Evolutionary conservation across 306 rosid species (phyloP).

Genomic region (Vicia sativa): DNA sequence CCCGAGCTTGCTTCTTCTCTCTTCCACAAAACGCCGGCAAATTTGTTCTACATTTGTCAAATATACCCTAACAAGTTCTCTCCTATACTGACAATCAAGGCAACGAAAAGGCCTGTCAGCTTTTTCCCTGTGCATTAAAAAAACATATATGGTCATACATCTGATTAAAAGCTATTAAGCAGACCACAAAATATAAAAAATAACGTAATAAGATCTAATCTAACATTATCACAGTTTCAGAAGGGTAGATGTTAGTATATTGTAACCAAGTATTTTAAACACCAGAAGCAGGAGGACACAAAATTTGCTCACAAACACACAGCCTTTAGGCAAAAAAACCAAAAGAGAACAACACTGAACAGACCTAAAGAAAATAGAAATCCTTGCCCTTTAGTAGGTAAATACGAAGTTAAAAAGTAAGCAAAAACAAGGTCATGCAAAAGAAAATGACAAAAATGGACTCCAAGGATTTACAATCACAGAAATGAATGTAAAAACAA

Average conservation of each 20-base stretch:
- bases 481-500: slow-evolving; percentile 1
- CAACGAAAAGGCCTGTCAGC: slow-evolving; percentile 97
- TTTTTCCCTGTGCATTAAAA: slow-evolving; percentile 77
- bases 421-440: slow-evolving; percentile 19
- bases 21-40: slow-evolving; percentile 98
- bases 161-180: slow-evolving; percentile 14
- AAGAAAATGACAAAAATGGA: slow-evolving; percentile 8
- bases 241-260: neutral
- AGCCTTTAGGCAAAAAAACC: slow-evolving; percentile 24
- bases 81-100: slow-evolving; percentile 98
- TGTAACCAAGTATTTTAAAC: slow-evolving; percentile 7
- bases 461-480: slow-evolving; percentile 24
- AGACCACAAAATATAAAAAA: slow-evolving; percentile 8
- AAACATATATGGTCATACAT: slow-evolving; percentile 36
- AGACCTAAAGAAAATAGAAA: too few relatives aligned
- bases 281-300: slow-evolving; percentile 18
- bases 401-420: neutral
- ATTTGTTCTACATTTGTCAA: slow-evolving; percentile 97
- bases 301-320: neutral
- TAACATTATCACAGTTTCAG: slow-evolving; percentile 13
- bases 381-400: slow-evolving; percentile 1
- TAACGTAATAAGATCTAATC: neutral
- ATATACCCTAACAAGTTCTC: slow-evolving; percentile 99
- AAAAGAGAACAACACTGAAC: too few relatives aligned
- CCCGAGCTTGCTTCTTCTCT: slow-evolving; percentile 86